phyloP scores from a whole-genome alignment of 129 eudicot species.

The Flaveria ramosissima region DNA sequence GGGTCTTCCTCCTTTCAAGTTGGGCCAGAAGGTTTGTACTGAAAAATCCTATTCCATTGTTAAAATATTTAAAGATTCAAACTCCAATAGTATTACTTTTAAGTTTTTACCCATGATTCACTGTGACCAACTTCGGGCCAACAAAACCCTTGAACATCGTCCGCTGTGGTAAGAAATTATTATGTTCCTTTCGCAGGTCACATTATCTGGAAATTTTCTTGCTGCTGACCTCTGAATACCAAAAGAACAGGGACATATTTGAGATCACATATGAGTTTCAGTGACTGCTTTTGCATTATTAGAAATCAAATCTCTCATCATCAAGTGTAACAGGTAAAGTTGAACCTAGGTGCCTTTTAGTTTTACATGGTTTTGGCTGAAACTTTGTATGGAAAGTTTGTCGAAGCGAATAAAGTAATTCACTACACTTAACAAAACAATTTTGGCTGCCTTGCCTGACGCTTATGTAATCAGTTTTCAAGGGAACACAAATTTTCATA shows the following conservation, averaged over 20 bases:
- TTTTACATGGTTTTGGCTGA: not conserved
- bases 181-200: slow-evolving; percentile 46
- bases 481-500: too few species aligned
- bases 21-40: slow-evolving; percentile 73
- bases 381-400: not conserved
- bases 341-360: not conserved
- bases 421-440: not conserved
- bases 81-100: not conserved
- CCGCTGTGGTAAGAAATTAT: not conserved
- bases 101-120: not conserved
- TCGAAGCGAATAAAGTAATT: not conserved
- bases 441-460: too few species aligned
- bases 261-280: slow-evolving; percentile 6
- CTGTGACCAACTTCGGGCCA: not conserved
- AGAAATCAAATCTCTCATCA: not conserved
- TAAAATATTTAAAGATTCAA: not conserved
- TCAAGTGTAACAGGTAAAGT: not conserved
- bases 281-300: not conserved
- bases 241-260: not conserved
- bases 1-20: slow-evolving; percentile 83
- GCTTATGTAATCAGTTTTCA: too few species aligned
- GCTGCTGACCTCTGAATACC: slow-evolving; percentile 54
- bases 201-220: slow-evolving; percentile 58
- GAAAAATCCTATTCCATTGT: not conserved
- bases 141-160: not conserved